A percentile compares a stretch with the other conserved stretches of the same genome.
phyloP scores from a whole-genome alignment of 164 flowering plant species.

The Magnolia officinalis region DNA sequence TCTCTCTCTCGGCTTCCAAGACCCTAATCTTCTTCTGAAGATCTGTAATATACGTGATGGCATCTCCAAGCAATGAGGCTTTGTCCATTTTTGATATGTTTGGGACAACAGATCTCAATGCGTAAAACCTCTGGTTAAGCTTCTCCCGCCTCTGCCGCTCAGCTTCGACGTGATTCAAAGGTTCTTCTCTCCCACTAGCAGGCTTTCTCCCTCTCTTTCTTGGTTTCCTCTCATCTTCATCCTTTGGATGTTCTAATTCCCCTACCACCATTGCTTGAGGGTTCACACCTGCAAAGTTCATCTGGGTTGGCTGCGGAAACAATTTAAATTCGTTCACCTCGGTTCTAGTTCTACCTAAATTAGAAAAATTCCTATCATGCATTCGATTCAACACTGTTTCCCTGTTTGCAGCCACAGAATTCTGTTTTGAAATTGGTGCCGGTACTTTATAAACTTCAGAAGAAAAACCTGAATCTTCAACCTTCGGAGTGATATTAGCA shows the following conservation, averaged over 20 bases:
- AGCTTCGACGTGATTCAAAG: constrained; percentile 85
- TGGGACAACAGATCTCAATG: constrained; percentile 81
- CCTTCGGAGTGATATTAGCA: constrained; percentile 57
- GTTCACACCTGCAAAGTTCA: constrained; percentile 27
- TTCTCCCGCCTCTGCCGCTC: constrained; percentile 86
- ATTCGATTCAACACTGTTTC: constrained; percentile 2
- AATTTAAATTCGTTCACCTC: constrained; percentile 39
- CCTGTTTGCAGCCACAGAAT: constrained; percentile 15
- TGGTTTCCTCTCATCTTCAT: constrained; percentile 62
- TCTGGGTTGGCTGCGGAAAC: constrained; percentile 37
- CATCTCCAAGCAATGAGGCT: constrained; percentile 85
- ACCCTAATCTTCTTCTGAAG: constrained; percentile 59
- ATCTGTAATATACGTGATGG: constrained; percentile 76
- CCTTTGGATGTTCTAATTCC: constrained; percentile 32
- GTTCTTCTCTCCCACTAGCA: constrained; percentile 84
- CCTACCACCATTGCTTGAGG: constrained; percentile 23
- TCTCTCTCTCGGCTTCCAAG: constrained; percentile 62
- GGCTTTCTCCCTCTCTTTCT: constrained; percentile 90
- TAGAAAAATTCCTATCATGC: constrained; percentile 40
- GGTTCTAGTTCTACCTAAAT: constrained; percentile 26
- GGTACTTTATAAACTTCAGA: constrained; percentile 36
- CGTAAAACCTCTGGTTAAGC: constrained; percentile 84
- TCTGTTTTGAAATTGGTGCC: constrained; percentile 10
- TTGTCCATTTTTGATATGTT: constrained; percentile 90
- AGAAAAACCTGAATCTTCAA: constrained; percentile 42